phyloP scores from a whole-genome alignment of 2,329 filamentous ascomycete genomes.

The Neofusicoccum laricinum region DNA sequence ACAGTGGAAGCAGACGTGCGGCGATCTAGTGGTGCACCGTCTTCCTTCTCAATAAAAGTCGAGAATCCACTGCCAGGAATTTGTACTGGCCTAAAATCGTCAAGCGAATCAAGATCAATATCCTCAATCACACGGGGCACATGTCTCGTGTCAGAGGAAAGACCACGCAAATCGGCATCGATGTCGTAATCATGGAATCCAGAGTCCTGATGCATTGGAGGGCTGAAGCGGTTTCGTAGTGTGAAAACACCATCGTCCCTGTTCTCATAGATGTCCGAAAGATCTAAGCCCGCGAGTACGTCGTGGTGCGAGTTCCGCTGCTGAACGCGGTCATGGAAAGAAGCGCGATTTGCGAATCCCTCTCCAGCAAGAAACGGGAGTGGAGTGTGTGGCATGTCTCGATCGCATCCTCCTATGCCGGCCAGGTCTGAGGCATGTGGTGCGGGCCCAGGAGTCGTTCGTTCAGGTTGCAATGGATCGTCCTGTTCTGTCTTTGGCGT shows the following conservation, averaged over 20 bases:
- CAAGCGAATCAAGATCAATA: not conserved
- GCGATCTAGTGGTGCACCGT: not conserved
- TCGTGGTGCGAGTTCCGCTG: slow-evolving; percentile 24
- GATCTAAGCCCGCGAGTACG: not conserved
- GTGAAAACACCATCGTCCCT: not conserved
- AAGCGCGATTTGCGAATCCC: slow-evolving; percentile 23
- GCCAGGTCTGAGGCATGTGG: not conserved
- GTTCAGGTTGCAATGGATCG: slow-evolving; percentile 21
- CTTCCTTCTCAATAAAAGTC: not conserved
- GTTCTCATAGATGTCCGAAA: slow-evolving; percentile 24
- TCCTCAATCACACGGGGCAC: not conserved
- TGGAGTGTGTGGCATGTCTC: not conserved
- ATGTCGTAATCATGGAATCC: slow-evolving; percentile 31
- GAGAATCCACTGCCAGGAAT: not conserved
- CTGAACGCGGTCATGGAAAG: slow-evolving; percentile 34
- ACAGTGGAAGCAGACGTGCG: not conserved
- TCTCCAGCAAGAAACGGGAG: not conserved
- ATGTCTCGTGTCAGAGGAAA: not conserved
- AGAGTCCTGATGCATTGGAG: slow-evolving; percentile 35
- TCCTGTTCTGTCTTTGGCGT: slow-evolving; percentile 32
- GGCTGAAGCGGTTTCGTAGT: slow-evolving; percentile 19
- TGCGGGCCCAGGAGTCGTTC: not conserved
- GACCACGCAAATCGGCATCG: not conserved
- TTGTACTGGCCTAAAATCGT: not conserved
- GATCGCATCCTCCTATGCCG: not conserved